Evolutionary conservation across 192 early-diverging fungal species (phyloP).

Genomic region (Endogone sp.): DNA sequence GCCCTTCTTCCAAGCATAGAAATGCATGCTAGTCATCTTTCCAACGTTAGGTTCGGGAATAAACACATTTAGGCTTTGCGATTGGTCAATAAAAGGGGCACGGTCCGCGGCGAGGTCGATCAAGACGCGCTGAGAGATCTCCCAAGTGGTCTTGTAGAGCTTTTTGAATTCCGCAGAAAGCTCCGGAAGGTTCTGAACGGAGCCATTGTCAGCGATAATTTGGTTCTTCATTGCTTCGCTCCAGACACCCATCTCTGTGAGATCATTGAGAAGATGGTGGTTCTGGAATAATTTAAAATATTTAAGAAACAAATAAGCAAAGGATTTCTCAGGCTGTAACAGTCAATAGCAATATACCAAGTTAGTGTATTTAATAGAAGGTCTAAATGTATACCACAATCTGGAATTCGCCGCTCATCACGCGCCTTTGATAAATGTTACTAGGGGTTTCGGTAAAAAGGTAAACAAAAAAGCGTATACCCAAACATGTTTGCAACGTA

Average conservation of each 20-base stretch:
- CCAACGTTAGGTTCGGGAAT: constrained; percentile 84
- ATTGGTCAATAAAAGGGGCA: constrained; percentile 95
- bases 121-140: constrained; percentile 84
- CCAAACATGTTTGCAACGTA: too few species aligned
- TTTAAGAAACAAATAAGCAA: too few species aligned
- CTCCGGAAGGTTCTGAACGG: constrained; percentile 68
- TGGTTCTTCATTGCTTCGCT: constrained; percentile 91
- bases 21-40: constrained; percentile 97
- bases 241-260: constrained; percentile 90
- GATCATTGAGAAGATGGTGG: constrained; percentile 87
- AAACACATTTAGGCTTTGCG: constrained; percentile 93
- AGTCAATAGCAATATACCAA: too few species aligned
- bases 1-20: constrained; percentile 95
- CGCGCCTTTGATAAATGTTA: constrained; percentile 96
- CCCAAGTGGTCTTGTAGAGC: constrained; percentile 96
- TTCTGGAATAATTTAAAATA: constrained; percentile 51
- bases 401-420: constrained; percentile 96
- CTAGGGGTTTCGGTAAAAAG: too few species aligned
- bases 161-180: constrained; percentile 83
- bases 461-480: too few species aligned
- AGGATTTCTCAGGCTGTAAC: not conserved
- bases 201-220: constrained; percentile 92
- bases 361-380: too few species aligned
- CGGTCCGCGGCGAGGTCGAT: constrained; percentile 96
- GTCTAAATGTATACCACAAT: constrained; percentile 72